Conservation (phyloP, 129 eudicot species). For the Flaveria linearis region DNA sequence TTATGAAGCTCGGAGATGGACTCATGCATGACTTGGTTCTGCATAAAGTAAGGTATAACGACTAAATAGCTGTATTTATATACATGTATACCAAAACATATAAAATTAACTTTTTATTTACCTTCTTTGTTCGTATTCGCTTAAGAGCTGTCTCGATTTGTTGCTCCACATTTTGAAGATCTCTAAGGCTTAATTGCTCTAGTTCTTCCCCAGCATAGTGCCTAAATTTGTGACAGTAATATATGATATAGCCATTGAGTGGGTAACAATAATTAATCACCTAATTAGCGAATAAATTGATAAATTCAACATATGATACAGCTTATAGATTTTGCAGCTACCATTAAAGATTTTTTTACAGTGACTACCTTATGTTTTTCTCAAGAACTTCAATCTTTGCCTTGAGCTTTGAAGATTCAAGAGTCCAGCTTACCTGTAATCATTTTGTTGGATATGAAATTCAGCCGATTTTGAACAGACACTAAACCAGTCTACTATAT, state of each 20-base stretch:
- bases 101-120: constrained; percentile 13
- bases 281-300: neutral
- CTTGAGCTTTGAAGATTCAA: constrained; percentile 58
- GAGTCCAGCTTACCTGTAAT: constrained; percentile 53
- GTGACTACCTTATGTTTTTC: constrained; percentile 64
- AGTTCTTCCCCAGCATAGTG: constrained; percentile 74
- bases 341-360: neutral
- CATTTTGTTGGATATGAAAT: constrained; percentile 2
- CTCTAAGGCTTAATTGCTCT: constrained; percentile 56
- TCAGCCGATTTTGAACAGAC: neutral
- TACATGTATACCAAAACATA: neutral
- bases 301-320: neutral
- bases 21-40: constrained; percentile 87
- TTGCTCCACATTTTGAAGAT: constrained; percentile 81
- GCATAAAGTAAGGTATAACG: constrained; percentile 23
- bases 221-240: constrained; percentile 34
- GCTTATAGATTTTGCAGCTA: neutral
- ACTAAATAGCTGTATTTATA: neutral
- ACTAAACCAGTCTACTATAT: neutral
- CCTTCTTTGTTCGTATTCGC: constrained; percentile 63
- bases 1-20: constrained; percentile 84
- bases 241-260: constrained; percentile 5
- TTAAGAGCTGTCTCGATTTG: constrained; percentile 74
- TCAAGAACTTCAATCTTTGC: constrained; percentile 69
- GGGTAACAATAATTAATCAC: neutral